A percentile compares a stretch with the other conserved stretches of the same genome.
These are phyloP conservation scores for Sarocladium oryzae DNA, from an alignment of 2,329 filamentous ascomycete species.

Conservation along the genomic window DNA sequence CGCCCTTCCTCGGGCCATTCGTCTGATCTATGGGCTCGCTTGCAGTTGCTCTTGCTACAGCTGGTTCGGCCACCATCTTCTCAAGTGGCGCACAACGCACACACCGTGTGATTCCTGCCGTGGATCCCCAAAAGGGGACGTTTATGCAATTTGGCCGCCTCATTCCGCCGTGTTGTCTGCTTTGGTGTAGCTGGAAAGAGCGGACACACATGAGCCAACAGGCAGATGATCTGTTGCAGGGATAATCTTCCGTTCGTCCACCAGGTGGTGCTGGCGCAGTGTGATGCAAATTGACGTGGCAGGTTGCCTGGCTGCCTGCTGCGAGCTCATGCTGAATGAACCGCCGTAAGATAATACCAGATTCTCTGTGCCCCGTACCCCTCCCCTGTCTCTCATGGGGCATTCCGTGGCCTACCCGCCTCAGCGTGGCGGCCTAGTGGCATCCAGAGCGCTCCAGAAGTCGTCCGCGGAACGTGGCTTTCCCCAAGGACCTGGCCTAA, in stretches of 20 bases:
- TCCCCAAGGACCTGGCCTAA: not conserved
- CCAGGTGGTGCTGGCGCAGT: not conserved
- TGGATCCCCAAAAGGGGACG: not conserved
- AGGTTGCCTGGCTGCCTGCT: not conserved
- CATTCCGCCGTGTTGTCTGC: not conserved
- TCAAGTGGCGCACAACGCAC: no score
- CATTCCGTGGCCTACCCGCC: not conserved
- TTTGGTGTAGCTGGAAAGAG: not conserved
- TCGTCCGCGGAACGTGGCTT: constrained; percentile 4
- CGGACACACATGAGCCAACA: constrained; percentile 2
- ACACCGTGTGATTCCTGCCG: no score
- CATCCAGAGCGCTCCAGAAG: constrained; percentile 8
- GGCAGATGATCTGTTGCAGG: constrained; percentile 5
- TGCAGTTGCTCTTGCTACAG: no score
- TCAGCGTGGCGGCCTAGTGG: constrained; percentile 2
- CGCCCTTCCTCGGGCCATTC: no score
- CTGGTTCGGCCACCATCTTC: not conserved
- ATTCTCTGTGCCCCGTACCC: not conserved
- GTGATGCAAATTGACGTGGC: constrained; percentile 1
- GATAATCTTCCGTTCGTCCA: not conserved
- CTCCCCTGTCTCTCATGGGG: not conserved
- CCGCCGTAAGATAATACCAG: no score
- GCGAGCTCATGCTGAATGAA: not conserved
- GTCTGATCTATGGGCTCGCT: no score
- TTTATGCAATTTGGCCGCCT: constrained; percentile 3